Evolutionary conservation across 768 basidiomycete genomes (phyloP).

Genomic region (Boletus pseudopeckii): DNA sequence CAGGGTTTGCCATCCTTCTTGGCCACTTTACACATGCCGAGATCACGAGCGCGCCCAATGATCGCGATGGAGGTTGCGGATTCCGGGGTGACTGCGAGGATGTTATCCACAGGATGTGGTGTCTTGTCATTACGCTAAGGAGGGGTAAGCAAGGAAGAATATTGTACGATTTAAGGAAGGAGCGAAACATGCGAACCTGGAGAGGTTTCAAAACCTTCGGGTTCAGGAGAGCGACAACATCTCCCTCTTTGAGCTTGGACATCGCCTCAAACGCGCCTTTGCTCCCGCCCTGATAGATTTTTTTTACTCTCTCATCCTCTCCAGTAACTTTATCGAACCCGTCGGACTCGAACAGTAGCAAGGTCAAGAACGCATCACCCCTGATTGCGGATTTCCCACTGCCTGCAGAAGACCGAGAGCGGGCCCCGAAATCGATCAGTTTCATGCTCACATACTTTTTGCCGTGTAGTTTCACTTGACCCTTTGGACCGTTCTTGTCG

Average conservation of each 20-base stretch:
- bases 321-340: constrained; percentile 52
- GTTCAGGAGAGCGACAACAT: constrained; percentile 87
- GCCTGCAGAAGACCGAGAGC: constrained; percentile 50
- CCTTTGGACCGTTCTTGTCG: constrained; percentile 8
- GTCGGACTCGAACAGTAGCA: constrained; percentile 90
- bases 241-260: constrained; percentile 83
- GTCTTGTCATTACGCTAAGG: constrained; percentile 36
- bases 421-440: constrained; percentile 75
- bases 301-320: constrained; percentile 52
- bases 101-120: constrained; percentile 76
- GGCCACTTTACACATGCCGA: constrained; percentile 77
- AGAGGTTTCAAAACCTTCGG: constrained; percentile 84
- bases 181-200: constrained; percentile 47
- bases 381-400: constrained; percentile 56
- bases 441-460: constrained; percentile 87
- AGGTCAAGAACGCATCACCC: constrained; percentile 80
- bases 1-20: constrained; percentile 82
- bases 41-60: constrained; percentile 81
- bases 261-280: constrained; percentile 88
- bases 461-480: constrained; percentile 44
- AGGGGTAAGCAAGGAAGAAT: background rate
- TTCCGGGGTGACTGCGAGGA: constrained; percentile 85
- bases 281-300: constrained; percentile 83
- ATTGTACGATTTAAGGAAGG: background rate
- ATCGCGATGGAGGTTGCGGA: constrained; percentile 76